Percentiles rank a stretch among this genome's conserved stretches.
Evolutionary conservation across 2,329 filamentous ascomycete genomes (phyloP).

Genomic region (Xylaria sp.): DNA sequence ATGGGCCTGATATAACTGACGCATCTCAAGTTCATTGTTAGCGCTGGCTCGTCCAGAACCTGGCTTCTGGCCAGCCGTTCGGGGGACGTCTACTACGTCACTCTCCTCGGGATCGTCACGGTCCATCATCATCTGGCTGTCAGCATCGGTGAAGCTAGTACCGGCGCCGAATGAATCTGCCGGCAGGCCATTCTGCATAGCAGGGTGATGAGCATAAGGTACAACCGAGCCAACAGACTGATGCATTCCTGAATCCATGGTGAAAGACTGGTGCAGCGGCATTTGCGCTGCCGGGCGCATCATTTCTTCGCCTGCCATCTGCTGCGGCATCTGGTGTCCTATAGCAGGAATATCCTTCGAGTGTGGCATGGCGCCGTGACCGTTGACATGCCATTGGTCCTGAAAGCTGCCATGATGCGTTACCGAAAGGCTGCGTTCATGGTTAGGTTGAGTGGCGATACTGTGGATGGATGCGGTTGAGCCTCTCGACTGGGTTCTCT

Average conservation of each 20-base stretch:
- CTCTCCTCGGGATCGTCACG: slow-evolving; percentile 68
- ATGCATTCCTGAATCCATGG: slow-evolving; percentile 63
- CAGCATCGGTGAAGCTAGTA: slow-evolving; percentile 66
- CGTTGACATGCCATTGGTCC: slow-evolving; percentile 62
- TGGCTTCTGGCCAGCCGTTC: slow-evolving; percentile 62
- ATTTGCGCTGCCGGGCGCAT: slow-evolving; percentile 68
- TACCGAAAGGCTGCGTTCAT: slow-evolving; percentile 60
- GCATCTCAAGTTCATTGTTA: slow-evolving; percentile 84
- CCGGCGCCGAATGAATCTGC: slow-evolving; percentile 64
- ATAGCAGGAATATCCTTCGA: slow-evolving; percentile 56
- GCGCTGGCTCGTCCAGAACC: slow-evolving; percentile 73
- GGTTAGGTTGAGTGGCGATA: slow-evolving; percentile 61
- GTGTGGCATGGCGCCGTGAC: slow-evolving; percentile 52
- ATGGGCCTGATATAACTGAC: slow-evolving; percentile 77
- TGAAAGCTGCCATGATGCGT: slow-evolving; percentile 56
- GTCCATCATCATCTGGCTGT: slow-evolving; percentile 70
- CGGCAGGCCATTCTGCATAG: slow-evolving; percentile 63
- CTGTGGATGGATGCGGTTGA: slow-evolving; percentile 69
- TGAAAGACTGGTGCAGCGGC: slow-evolving; percentile 60
- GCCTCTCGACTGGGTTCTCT: slow-evolving; percentile 64
- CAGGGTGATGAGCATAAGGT: slow-evolving; percentile 56
- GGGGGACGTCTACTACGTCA: slow-evolving; percentile 60
- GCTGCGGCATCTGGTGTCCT: slow-evolving; percentile 37
- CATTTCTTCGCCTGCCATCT: slow-evolving; percentile 68
- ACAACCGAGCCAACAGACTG: slow-evolving; percentile 58